phyloP scores from a whole-genome alignment of 495 filamentous ascomycete species.

The Penicillium daleae region DNA sequence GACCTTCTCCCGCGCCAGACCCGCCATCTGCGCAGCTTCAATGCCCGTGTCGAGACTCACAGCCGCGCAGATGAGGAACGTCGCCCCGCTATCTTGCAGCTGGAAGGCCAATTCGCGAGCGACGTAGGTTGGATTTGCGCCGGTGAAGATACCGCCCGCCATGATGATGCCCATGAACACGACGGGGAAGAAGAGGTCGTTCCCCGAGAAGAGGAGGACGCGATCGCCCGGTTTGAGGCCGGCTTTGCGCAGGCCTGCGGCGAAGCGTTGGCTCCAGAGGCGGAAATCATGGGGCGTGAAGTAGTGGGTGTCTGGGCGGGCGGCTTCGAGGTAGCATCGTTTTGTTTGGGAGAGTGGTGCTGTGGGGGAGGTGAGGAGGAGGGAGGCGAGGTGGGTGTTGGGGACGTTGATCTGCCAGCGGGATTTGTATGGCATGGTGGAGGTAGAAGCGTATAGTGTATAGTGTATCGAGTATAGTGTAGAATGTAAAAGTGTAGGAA shows the following conservation, averaged over 20 bases:
- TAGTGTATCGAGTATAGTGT: background rate
- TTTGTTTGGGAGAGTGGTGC: conserved; percentile 47
- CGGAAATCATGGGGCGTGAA: conserved; percentile 64
- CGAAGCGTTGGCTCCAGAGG: conserved; percentile 71
- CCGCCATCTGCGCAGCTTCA: conserved; percentile 46
- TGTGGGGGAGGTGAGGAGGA: conserved; percentile 53
- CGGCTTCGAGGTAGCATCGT: conserved; percentile 56
- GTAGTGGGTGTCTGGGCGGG: conserved; percentile 57
- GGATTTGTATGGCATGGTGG: conserved; percentile 57
- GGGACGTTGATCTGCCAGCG: conserved; percentile 54
- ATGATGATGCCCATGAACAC: conserved; percentile 74
- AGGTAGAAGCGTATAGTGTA: background rate
- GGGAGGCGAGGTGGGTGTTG: conserved; percentile 51
- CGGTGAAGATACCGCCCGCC: conserved; percentile 79
- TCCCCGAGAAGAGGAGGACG: conserved; percentile 72
- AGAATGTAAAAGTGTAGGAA: background rate
- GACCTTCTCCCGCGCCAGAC: conserved; percentile 42
- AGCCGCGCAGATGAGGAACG: conserved; percentile 62
- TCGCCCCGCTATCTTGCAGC: conserved; percentile 69
- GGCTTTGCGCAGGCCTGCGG: conserved; percentile 65
- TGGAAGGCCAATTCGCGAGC: conserved; percentile 74
- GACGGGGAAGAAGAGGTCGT: conserved; percentile 73
- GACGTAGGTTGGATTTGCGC: conserved; percentile 77
- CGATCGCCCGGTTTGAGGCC: conserved; percentile 72
- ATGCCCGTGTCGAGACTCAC: conserved; percentile 47